phyloP scores from a whole-genome alignment of 192 early-diverging fungal species.

The Allomyces macrogynus region DNA sequence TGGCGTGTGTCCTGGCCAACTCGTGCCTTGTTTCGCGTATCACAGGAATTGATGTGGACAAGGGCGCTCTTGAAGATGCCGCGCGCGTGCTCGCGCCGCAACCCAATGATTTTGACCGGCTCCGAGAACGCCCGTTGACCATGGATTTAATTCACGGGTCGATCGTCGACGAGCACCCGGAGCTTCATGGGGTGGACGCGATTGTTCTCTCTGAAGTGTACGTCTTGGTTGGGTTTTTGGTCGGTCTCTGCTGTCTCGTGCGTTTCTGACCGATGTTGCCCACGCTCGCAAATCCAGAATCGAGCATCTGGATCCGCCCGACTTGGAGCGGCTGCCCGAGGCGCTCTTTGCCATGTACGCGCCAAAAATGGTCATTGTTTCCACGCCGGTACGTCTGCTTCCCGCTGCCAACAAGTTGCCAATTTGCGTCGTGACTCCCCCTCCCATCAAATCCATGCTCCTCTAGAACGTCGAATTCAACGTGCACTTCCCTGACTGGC shows the following conservation, averaged over 20 bases:
- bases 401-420: not conserved
- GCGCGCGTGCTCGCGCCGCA: not conserved
- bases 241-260: not conserved
- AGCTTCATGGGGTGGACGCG: not conserved
- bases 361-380: constrained; percentile 44
- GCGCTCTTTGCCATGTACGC: constrained; percentile 42
- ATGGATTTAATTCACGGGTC: not conserved
- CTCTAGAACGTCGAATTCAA: constrained; percentile 76
- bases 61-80: not conserved
- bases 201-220: too few relatives aligned
- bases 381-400: constrained; percentile 27
- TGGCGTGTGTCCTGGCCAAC: not conserved
- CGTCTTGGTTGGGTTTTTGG: too few relatives aligned
- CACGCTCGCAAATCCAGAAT: constrained; percentile 18
- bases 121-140: not conserved
- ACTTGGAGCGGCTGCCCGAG: constrained; percentile 32
- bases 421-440: too few relatives aligned
- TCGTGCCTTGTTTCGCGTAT: not conserved
- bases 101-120: not conserved
- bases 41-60: not conserved
- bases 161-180: not conserved
- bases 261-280: not conserved
- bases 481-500: constrained; percentile 54
- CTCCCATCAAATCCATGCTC: constrained; percentile 6
- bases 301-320: constrained; percentile 47